phyloP scores from a whole-genome alignment of 1,139 yeast genomes.

The Hansenula anomala region DNA sequence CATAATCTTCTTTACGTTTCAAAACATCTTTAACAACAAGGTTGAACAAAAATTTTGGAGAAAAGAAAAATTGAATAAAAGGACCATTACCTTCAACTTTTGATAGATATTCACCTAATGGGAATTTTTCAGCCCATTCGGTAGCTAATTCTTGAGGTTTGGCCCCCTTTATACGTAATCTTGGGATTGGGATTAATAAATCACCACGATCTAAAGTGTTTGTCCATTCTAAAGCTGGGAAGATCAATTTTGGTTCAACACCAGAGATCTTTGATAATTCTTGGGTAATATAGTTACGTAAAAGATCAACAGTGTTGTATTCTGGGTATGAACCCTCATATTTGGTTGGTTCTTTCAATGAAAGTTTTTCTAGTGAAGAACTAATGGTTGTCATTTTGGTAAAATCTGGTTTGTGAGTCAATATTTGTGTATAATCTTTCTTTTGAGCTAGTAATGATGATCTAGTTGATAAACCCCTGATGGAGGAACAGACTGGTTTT shows the following conservation, averaged over 20 bases:
- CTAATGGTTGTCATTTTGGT: background rate
- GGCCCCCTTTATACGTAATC: slow-evolving; percentile 83
- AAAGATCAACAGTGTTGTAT: slow-evolving; percentile 70
- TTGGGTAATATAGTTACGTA: slow-evolving; percentile 83
- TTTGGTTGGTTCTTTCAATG: slow-evolving; percentile 27
- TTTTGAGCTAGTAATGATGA: background rate
- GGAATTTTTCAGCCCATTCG: slow-evolving; percentile 73
- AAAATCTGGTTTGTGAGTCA: slow-evolving; percentile 17
- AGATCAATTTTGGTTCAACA: slow-evolving; percentile 65
- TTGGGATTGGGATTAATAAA: slow-evolving; percentile 85
- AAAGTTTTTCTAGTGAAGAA: slow-evolving; percentile 25
- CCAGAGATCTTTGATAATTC: slow-evolving; percentile 72
- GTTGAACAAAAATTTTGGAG: slow-evolving; percentile 58
- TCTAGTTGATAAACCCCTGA: background rate
- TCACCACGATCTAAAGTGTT: slow-evolving; percentile 88
- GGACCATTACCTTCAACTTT: slow-evolving; percentile 84
- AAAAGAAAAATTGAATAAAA: slow-evolving; percentile 85
- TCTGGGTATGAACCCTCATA: slow-evolving; percentile 60
- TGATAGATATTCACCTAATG: slow-evolving; percentile 60
- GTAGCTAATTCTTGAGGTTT: slow-evolving; percentile 81
- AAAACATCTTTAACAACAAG: slow-evolving; percentile 71
- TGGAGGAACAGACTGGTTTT: no score
- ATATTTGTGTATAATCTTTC: slow-evolving; percentile 4
- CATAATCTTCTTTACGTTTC: slow-evolving; percentile 56
- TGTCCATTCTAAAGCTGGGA: slow-evolving; percentile 87